A percentile compares a stretch with the other conserved stretches of the same genome.
phyloP scores from a whole-genome alignment of 306 rosid genomes.

The Malus asiatica region DNA sequence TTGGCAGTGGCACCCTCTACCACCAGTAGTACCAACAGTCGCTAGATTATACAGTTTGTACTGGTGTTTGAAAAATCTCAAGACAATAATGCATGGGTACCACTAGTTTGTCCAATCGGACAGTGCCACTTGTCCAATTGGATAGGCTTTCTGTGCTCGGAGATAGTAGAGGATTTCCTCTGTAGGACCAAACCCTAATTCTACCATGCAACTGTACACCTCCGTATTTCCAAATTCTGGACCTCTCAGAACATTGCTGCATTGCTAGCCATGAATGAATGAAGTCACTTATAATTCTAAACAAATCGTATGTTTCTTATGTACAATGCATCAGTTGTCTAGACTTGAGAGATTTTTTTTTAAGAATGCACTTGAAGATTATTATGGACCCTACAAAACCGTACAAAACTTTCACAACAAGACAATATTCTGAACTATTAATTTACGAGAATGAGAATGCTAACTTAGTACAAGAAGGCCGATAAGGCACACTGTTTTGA shows the following conservation, averaged over 20 bases:
- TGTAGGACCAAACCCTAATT: constrained; percentile 1
- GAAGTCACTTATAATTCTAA: no score
- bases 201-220: background rate
- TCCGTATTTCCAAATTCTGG: background rate
- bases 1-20: background rate
- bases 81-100: background rate
- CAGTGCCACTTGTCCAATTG: background rate
- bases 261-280: background rate
- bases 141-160: background rate
- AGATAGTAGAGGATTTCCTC: background rate
- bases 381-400: no score
- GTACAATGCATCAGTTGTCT: no score
- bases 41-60: background rate
- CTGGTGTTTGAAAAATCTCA: background rate
- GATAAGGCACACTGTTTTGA: no score
- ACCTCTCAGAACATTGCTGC: background rate
- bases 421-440: no score
- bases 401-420: no score
- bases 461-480: no score
- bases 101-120: background rate
- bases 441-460: no score
- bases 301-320: no score
- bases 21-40: constrained; percentile 6
- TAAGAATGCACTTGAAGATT: no score
- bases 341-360: no score